Conservation (phyloP, 331 rosid genomes). For the Quercus phellos region DNA sequence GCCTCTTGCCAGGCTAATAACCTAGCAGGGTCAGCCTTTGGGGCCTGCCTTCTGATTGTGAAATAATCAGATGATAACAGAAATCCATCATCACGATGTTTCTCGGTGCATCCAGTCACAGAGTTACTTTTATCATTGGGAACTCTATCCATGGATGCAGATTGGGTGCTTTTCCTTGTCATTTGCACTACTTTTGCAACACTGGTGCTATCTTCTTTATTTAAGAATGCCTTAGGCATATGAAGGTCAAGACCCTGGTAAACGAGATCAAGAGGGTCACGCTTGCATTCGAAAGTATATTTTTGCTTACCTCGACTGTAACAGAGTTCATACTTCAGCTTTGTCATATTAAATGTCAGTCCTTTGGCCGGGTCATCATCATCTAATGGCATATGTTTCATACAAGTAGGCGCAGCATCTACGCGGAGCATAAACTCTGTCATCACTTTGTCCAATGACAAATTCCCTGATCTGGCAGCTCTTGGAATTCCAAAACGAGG, state of each 20-base stretch:
- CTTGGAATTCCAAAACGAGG: conserved; percentile 93
- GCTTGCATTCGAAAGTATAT: conserved; percentile 85
- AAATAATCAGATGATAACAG: conserved; percentile 87
- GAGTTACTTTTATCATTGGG: conserved; percentile 47
- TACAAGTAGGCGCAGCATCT: conserved; percentile 73
- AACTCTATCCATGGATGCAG: conserved; percentile 55
- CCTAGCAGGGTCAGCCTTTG: conserved; percentile 91
- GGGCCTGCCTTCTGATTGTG: conserved; percentile 93
- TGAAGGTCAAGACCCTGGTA: conserved; percentile 97
- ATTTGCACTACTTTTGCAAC: conserved; percentile 73
- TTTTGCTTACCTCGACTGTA: conserved; percentile 86
- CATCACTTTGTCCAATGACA: conserved; percentile 93
- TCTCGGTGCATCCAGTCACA: conserved; percentile 51
- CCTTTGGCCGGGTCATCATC: conserved; percentile 99
- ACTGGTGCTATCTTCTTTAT: conserved; percentile 57
- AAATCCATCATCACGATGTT: conserved; percentile 92
- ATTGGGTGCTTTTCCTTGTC: conserved; percentile 66
- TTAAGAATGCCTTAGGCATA: conserved; percentile 61
- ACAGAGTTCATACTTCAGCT: conserved; percentile 75
- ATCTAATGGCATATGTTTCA: conserved; percentile 86
- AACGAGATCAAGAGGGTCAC: conserved; percentile 84
- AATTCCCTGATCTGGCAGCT: conserved; percentile 80
- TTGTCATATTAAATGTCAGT: conserved; percentile 73
- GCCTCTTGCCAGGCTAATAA: conserved; percentile 96
- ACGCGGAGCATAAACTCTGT: conserved; percentile 94